Conservation (phyloP, 2,329 filamentous ascomycete species). For the Fusarium fracticaudum region DNA sequence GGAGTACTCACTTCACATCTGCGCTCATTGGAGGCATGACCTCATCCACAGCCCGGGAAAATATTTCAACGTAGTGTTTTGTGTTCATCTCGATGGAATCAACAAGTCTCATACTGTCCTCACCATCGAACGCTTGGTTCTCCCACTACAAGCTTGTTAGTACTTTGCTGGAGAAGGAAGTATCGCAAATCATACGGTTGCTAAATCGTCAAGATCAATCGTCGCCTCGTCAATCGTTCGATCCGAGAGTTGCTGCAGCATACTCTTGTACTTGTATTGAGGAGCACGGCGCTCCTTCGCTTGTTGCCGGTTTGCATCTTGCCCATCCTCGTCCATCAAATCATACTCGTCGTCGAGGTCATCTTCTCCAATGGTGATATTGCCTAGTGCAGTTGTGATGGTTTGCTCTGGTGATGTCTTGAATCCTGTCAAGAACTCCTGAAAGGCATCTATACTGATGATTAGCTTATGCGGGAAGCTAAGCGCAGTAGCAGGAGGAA, state of each 20-base stretch:
- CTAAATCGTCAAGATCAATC: constrained; percentile 90
- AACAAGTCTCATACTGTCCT: constrained; percentile 77
- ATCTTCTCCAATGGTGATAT: constrained; percentile 87
- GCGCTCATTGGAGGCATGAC: constrained; percentile 81
- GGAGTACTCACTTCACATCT: constrained; percentile 74
- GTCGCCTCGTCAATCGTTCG: constrained; percentile 79
- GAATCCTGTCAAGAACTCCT: constrained; percentile 88
- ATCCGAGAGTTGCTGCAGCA: constrained; percentile 88
- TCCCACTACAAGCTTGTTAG: constrained; percentile 71
- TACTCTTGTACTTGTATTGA: constrained; percentile 87
- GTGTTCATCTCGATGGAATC: constrained; percentile 90
- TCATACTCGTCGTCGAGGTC: constrained; percentile 91
- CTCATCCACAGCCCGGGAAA: constrained; percentile 88
- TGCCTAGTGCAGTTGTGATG: constrained; percentile 83
- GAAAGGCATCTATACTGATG: constrained; percentile 72
- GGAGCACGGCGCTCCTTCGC: constrained; percentile 63
- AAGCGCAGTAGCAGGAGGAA: neutral
- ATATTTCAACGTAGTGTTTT: constrained; percentile 92
- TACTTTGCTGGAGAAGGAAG: neutral
- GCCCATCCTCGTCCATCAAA: constrained; percentile 85
- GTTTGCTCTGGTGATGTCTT: constrained; percentile 79
- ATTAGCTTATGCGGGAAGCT: constrained; percentile 42
- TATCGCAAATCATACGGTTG: constrained; percentile 64
- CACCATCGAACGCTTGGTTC: constrained; percentile 60
- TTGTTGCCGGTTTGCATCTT: constrained; percentile 60